Base-by-base conservation (phyloP, 768 basidiomycete species). In the Mrakia blollopis region DNA sequence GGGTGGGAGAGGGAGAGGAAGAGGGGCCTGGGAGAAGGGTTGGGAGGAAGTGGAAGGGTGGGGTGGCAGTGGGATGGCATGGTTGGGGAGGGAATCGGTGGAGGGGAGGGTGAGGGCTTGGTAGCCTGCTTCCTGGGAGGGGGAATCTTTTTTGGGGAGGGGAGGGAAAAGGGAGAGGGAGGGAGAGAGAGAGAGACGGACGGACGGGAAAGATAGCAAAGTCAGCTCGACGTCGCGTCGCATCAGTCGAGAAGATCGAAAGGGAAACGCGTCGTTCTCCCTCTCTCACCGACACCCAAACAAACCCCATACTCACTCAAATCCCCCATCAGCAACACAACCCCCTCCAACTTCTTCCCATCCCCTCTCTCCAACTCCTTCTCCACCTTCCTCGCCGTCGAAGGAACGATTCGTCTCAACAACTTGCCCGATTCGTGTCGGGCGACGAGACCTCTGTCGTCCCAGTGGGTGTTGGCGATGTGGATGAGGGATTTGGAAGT, bases 401-500 rank as follows among this genome's bases (percentile, higher is more conserved):
- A 57, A 2, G 77, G 77, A 16, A 78, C 13, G 32, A 50, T 25
- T 4, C 13, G 14, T 14, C 77, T 23, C 16, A 78, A 72, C 35
- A 78, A 18, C n/a, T 70, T 70, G 10, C 77, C 77, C 6, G 25
- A 18, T 28, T 62, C 41, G 28, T 74, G 72, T 5, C 77, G 67
- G 4, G 77, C 72, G 6, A 25, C n/a, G 8, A 74, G 54, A 30
- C 77, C 77, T 28, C 60, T 52, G 57, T 74, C 73, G 61, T 78
- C 77, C 77, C 77, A 78, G 62, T 78, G 77, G 39, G 77, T 78
- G 44, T 70, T 72, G 54, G 41, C 67, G 16, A 78, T 32, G 67
- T 78, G 77, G 28, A 78, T 35, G 23, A 76, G 67, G 44, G 54
- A 10, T 5, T 25, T 25, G 9, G 68, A 44, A 21, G 0, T 1